Evolutionary conservation across 2,329 filamentous ascomycete species (phyloP).

Genomic region (Paecilomyces variotii): DNA sequence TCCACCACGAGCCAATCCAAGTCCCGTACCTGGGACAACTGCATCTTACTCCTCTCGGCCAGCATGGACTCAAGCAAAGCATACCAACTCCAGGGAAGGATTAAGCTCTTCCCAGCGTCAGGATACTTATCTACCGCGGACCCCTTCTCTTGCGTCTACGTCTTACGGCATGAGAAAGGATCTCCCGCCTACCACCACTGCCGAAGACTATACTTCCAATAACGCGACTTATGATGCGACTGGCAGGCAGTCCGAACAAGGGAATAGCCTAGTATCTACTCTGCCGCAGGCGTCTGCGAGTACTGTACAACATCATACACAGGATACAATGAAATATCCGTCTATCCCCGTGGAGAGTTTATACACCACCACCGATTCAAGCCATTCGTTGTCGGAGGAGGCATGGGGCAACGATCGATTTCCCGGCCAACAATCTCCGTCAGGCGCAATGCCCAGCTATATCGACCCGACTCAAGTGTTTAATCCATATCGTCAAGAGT

Average conservation of each 20-base stretch:
- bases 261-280: not conserved
- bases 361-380: not conserved
- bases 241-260: not conserved
- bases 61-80: not conserved
- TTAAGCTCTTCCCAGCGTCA: not conserved
- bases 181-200: not conserved
- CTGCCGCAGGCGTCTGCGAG: not conserved
- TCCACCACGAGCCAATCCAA: not conserved
- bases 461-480: constrained; percentile 49
- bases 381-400: constrained; percentile 3
- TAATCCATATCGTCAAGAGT: constrained; percentile 44
- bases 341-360: not conserved
- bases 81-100: not conserved
- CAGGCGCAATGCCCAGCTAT: constrained; percentile 29
- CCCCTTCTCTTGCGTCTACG: not conserved
- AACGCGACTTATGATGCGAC: not conserved
- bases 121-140: not conserved
- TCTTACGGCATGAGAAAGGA: not conserved
- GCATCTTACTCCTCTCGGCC: not conserved
- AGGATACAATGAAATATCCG: not conserved
- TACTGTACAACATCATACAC: not conserved
- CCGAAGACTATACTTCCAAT: not conserved
- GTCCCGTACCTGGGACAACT: not conserved
- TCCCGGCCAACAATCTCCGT: constrained; percentile 2
- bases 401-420: constrained; percentile 2